phyloP scores from a whole-genome alignment of 1,139 yeast species.

The Wickerhamomyces sp. region DNA sequence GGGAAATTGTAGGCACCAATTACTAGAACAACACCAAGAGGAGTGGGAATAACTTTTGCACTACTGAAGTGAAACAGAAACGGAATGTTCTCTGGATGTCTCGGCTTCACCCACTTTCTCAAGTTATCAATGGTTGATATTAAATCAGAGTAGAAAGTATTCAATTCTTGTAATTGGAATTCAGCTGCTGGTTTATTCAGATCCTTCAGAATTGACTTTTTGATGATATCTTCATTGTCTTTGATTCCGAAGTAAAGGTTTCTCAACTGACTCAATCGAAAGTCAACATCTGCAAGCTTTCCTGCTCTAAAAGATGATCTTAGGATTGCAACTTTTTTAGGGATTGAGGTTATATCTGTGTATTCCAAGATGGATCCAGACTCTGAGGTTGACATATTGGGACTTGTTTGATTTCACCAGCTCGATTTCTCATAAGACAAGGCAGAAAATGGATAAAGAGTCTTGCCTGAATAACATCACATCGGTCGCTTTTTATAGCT shows the following conservation, averaged over 20 bases:
- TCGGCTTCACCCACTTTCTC: constrained; percentile 58
- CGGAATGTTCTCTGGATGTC: constrained; percentile 35
- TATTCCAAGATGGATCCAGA: constrained; percentile 24
- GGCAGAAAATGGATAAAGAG: no score
- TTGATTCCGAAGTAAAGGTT: constrained; percentile 60
- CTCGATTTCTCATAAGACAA: not conserved
- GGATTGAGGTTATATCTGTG: constrained; percentile 50
- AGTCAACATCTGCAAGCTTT: constrained; percentile 51
- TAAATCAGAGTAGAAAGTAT: constrained; percentile 50
- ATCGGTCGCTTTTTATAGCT: not conserved
- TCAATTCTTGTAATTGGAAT: constrained; percentile 53
- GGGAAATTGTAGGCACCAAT: constrained; percentile 92
- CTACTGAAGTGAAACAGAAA: constrained; percentile 42
- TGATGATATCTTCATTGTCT: constrained; percentile 53
- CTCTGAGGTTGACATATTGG: not conserved
- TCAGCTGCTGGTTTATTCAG: constrained; percentile 62
- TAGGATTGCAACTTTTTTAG: constrained; percentile 40
- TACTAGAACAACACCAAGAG: constrained; percentile 72
- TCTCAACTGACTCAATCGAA: constrained; percentile 59
- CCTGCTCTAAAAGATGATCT: constrained; percentile 40
- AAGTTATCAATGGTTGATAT: constrained; percentile 55
- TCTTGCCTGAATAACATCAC: no score
- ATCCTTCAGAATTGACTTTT: constrained; percentile 60
- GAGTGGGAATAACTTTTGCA: constrained; percentile 55
- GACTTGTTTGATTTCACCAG: not conserved